Evolutionary conservation across 768 basidiomycete species (phyloP).

Genomic region (Fistulinella prunicolor): DNA sequence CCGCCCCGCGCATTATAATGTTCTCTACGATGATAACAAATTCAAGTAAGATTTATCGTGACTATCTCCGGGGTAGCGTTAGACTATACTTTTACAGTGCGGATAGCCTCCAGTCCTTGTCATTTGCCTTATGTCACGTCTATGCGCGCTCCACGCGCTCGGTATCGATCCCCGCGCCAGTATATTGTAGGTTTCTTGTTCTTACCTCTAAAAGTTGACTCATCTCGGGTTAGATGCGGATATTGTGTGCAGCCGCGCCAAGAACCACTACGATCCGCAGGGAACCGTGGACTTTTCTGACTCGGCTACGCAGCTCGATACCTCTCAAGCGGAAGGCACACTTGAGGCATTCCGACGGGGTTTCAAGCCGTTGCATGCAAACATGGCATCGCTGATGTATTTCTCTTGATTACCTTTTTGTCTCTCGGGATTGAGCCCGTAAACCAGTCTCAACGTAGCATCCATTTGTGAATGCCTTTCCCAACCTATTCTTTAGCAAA

Average conservation of each 20-base stretch:
- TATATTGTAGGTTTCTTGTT: constrained; percentile 57
- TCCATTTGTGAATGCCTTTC: neutral
- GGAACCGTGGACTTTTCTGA: constrained; percentile 59
- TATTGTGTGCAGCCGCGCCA: constrained; percentile 71
- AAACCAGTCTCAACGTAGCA: neutral
- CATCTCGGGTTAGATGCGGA: constrained; percentile 58
- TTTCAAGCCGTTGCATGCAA: constrained; percentile 56
- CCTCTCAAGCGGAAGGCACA: constrained; percentile 37
- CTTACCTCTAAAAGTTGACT: neutral
- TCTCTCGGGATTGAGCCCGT: neutral
- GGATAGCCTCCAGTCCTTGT: constrained; percentile 64
- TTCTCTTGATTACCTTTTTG: constrained; percentile 39
- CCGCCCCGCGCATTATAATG: constrained; percentile 56
- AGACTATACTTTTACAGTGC: constrained; percentile 38
- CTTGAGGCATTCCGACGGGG: constrained; percentile 48
- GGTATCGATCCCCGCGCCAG: constrained; percentile 79
- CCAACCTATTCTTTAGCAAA: neutral
- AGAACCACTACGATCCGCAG: constrained; percentile 74
- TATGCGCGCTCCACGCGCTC: constrained; percentile 79
- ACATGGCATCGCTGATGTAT: constrained; percentile 55
- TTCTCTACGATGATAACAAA: constrained; percentile 47
- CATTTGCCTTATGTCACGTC: constrained; percentile 77
- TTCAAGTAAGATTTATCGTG: constrained; percentile 45
- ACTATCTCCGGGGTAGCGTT: neutral
- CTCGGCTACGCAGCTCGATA: constrained; percentile 47